Evolutionary conservation across 768 basidiomycete species (phyloP).

Genomic region (Dacryopinax spathularia): DNA sequence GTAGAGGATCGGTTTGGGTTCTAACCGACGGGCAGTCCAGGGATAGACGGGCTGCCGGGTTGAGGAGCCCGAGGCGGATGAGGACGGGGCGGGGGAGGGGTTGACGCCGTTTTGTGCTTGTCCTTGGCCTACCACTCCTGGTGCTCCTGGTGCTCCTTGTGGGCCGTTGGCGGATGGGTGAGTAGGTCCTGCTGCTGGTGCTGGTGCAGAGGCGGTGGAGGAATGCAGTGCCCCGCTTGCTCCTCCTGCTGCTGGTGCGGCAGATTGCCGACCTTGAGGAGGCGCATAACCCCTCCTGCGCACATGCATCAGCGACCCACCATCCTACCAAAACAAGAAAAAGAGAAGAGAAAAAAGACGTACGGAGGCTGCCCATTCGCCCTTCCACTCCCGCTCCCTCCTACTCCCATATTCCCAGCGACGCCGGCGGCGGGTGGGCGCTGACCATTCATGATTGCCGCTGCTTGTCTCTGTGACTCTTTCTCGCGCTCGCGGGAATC

Average conservation of each 20-base stretch:
- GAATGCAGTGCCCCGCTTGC: neutral
- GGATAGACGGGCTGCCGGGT: conserved; percentile 49
- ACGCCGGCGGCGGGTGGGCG: too few species aligned
- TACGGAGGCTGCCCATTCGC: neutral
- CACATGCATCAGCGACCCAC: neutral
- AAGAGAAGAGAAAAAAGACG: neutral
- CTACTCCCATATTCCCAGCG: neutral
- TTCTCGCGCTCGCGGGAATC: neutral
- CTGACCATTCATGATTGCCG: neutral
- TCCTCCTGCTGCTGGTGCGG: too few species aligned
- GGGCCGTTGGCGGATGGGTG: conserved; percentile 5
- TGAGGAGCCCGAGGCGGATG: neutral
- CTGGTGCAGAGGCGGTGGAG: conserved; percentile 14
- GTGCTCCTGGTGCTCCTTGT: conserved; percentile 18
- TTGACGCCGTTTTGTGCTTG: neutral
- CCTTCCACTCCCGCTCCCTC: neutral
- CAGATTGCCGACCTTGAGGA: neutral
- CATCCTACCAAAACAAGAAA: neutral
- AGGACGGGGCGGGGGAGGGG: neutral
- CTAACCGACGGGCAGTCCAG: conserved; percentile 65
- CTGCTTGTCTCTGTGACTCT: neutral
- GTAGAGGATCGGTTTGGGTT: conserved; percentile 50
- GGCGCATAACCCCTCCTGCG: neutral
- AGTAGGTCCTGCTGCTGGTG: conserved; percentile 16
- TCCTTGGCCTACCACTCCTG: conserved; percentile 13